Evolutionary conservation across 805 yeast genomes (phyloP), one percentile per base, ranked within the genome.

Genomic region (Kodamaea kaohsiungensis): DNA sequence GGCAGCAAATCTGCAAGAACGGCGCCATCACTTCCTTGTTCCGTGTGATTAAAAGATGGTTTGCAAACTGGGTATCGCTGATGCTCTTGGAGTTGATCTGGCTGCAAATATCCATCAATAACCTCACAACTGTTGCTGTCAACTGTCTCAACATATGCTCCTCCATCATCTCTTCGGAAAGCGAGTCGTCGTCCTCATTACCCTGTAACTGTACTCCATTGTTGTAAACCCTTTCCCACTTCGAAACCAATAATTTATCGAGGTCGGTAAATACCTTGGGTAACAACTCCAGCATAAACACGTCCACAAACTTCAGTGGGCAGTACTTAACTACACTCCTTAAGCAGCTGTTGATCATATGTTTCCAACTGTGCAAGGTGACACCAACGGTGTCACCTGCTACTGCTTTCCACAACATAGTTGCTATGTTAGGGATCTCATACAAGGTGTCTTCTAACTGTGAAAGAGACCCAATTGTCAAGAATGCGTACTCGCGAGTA

Each of bases 121-220:
- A 78, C 55, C 98, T 77, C 52, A 88, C 97, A 9, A 90, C 90
- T 2, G 96, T 92, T 1, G 96, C 96, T 0, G 98, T 92, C 40
- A 95, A 80, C 67, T 95, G 98, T 61, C 99, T 79, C 56, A 93
- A 75, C 77, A 93, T 81, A 69, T 93, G 97, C 67, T 95, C 99
- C 61, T 93, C 98, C 89, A 95, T 87, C 96, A 95, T 95, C 66
- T 95, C 99, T 61, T 92, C 97, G n/a, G 95, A 87, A 63, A 93
- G 77, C 19, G 91, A 89, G 51, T 86, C 92, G 61, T 91, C 96
- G 56, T 85, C 87, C 43, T 81, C 84, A 43, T 80, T 79, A 0
- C 85, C 85, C 60, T 80, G 83, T 40, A 80, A 69, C 58, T 82
- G 84, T 39, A 82, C 64, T 2, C 88, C 87, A 33, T 80, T 84